Percentiles rank a stretch among this genome's conserved stretches.
Conservation (phyloP, 768 basidiomycete species). For the Lanmaoa rubissima region DNA sequence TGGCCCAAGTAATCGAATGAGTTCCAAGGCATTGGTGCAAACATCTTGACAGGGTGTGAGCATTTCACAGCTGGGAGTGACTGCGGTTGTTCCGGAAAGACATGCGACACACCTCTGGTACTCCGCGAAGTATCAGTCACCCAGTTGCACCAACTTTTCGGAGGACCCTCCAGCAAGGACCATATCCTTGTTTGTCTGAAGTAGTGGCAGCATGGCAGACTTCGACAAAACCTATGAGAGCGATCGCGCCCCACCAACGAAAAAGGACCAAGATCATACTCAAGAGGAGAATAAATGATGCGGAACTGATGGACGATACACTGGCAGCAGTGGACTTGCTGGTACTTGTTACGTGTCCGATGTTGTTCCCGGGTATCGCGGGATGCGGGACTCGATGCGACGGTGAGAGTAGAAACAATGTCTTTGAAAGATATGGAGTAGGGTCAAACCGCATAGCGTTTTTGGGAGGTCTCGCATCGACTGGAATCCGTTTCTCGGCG, state of each 20-base stretch:
- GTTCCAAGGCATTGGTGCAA: background rate
- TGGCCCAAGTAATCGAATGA: conserved; percentile 6
- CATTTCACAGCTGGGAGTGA: conserved; percentile 9
- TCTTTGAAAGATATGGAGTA: background rate
- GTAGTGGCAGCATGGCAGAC: background rate
- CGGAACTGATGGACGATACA: background rate
- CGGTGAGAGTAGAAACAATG: background rate
- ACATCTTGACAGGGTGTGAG: conserved; percentile 14
- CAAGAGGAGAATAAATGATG: background rate
- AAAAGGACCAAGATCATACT: background rate
- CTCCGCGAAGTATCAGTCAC: conserved; percentile 1
- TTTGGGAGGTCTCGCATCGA: background rate
- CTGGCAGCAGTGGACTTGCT: background rate
- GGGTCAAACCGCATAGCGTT: background rate
- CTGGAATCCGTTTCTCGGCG: background rate
- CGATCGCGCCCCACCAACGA: background rate
- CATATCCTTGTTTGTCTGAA: conserved; percentile 4
- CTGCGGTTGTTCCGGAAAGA: background rate
- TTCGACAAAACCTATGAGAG: background rate
- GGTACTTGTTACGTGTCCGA: conserved; percentile 8
- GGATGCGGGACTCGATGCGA: background rate
- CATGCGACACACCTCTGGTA: background rate
- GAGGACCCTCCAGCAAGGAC: background rate
- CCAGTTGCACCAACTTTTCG: background rate
- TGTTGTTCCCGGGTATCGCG: conserved; percentile 1